These are phyloP conservation scores for Arachnopeziza araneosa DNA, from an alignment of 2,329 filamentous ascomycete species.

Conservation along the genomic window DNA sequence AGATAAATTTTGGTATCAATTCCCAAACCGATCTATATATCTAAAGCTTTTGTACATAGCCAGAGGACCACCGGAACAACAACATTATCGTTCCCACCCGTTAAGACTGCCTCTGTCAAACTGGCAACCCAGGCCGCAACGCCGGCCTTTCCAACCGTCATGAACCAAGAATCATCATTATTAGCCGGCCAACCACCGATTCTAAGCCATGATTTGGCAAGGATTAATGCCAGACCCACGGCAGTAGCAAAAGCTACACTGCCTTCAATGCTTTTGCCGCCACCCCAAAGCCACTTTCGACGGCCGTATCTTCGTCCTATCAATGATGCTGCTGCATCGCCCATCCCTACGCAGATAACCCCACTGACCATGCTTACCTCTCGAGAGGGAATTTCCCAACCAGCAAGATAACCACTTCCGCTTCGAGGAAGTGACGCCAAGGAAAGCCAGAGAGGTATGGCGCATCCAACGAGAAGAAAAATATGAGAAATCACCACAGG, in stretches of 20 bases:
- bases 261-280: constrained; percentile 92
- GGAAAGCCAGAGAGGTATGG: constrained; percentile 87
- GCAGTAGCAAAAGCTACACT: constrained; percentile 74
- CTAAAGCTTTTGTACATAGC: constrained; percentile 76
- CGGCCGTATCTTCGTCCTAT: constrained; percentile 82
- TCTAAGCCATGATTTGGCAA: constrained; percentile 67
- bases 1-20: neutral
- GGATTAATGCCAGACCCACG: constrained; percentile 68
- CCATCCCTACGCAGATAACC: constrained; percentile 90
- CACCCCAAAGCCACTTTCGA: constrained; percentile 93
- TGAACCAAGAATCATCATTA: constrained; percentile 66
- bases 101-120: constrained; percentile 89
- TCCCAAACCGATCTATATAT: constrained; percentile 21
- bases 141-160: constrained; percentile 63
- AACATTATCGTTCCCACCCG: constrained; percentile 97
- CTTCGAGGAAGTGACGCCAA: constrained; percentile 62
- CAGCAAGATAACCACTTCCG: constrained; percentile 50
- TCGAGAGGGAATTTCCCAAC: constrained; percentile 69
- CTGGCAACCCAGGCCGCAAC: constrained; percentile 76
- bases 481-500: constrained; percentile 96
- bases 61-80: constrained; percentile 90
- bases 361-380: constrained; percentile 90
- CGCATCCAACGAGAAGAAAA: constrained; percentile 90
- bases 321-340: constrained; percentile 87
- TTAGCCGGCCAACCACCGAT: constrained; percentile 74